Evolutionary conservation across 2,329 filamentous ascomycete genomes (phyloP).

Genomic region (Clarireedia hainanense): DNA sequence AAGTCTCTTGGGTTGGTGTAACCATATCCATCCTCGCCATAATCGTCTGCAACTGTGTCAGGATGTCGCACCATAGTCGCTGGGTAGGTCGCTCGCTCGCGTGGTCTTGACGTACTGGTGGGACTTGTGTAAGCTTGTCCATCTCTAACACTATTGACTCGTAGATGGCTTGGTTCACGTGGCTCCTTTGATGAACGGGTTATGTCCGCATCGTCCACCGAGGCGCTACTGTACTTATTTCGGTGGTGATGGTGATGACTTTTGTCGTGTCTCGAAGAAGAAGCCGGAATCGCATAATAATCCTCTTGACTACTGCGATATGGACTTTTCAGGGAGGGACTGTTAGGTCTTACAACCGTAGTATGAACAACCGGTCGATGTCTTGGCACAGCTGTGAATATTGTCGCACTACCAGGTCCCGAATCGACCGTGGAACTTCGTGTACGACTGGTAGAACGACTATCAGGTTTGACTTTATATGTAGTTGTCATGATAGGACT

Average conservation of each 20-base stretch:
- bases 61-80: conserved; percentile 32
- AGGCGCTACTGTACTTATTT: conserved; percentile 37
- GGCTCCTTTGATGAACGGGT: conserved; percentile 16
- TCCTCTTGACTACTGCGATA: conserved; percentile 45
- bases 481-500: conserved; percentile 43
- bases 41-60: conserved; percentile 39
- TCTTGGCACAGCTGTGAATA: conserved; percentile 46
- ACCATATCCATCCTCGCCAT: conserved; percentile 52
- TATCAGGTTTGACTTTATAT: conserved; percentile 48
- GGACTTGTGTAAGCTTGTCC: conserved; percentile 16
- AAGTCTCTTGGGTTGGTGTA: conserved; percentile 57
- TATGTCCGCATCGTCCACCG: conserved; percentile 43
- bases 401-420: conserved; percentile 38
- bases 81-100: conserved; percentile 16
- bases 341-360: conserved; percentile 32
- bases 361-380: conserved; percentile 25
- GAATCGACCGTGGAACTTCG: conserved; percentile 44
- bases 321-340: conserved; percentile 42
- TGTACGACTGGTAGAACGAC: conserved; percentile 40
- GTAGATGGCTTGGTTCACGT: conserved; percentile 16
- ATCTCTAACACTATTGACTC: conserved; percentile 18
- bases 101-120: conserved; percentile 11
- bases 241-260: conserved; percentile 16
- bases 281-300: conserved; percentile 51
- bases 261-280: conserved; percentile 44